Evolutionary conservation across 345 rosid species (phyloP), one percentile per base, ranked within the genome.

Genomic region (Aethionema arabicum): DNA sequence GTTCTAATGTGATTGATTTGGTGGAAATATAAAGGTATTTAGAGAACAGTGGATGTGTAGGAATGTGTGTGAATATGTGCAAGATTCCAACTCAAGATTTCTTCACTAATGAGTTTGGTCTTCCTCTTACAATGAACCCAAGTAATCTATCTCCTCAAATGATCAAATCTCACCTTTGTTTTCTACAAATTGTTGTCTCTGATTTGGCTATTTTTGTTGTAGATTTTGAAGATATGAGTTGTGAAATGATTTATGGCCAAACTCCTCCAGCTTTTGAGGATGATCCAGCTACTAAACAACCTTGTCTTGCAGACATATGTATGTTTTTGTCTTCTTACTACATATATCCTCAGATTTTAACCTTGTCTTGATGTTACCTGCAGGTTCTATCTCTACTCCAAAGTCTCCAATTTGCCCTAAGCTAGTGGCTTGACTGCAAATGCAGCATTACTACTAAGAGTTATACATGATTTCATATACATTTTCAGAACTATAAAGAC

Each of bases 201-300:
- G 13, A n/a, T 45, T 3, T 27, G 9, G 38, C 21, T 27, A 8
- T 42, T 21, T 63, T 66, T 5, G 53, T 53, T 29, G 53, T 78
- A 89, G 98, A 89, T 78, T 89, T 85, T 71, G 98, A 92, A 66
- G 96, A 92, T 65, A 89, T 92, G 98, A 89, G 96, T 61, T 92
- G 95, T 21, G 96, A 92, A 65, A 92, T 89, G 98, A 84, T 87
- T 36, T 87, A 89, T 33, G 97, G 97, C 21, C 96, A 89, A 78
- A 82, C 59, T 50, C 98, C 97, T 35, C 93, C 95, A 0, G 55
- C 82, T 5, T 79, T 89, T 47, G 90, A 89, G 68, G 91, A 87
- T 47, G 97, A 92, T 72, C 82, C 80, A 15, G 89, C 68, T 48
- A 67, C 70, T 7, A 68, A 57, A 32, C 66, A 74, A 33, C 77